Evolutionary conservation across 805 yeast genomes (phyloP), one percentile per base, ranked within the genome.

Genomic region (Wickerhamomyces xylosicus): DNA sequence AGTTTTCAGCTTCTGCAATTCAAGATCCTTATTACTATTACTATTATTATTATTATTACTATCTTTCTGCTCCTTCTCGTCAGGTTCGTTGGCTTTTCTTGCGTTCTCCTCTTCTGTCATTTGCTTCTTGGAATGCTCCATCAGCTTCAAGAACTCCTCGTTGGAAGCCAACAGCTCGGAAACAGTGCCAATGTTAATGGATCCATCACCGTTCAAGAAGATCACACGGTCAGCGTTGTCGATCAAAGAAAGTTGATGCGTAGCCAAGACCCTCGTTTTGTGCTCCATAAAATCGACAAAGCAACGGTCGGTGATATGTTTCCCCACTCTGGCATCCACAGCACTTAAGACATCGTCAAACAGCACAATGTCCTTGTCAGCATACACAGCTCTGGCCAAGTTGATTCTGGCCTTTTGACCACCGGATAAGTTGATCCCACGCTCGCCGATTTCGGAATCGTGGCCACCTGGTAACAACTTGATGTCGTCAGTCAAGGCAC

Each of bases 361-460:
- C 40, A 81, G 53, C 16, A 77, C 60, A n/a, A 79, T 76, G 42
- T 79, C 82, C 17, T 67, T 69, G 22, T 74, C 62, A 3, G 77
- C 71, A 49, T 81, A 81, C 2, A 79, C 81, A 1, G 87, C 78
- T 53, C 89, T 66, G 6, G 89, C 89, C 42, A 81, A 60, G 47
- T 73, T 69, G 38, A 81, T 66, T 50, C 90, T 66, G 0, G 87
- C 86, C 61, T 82, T 81, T 51, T 81, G 90, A 33, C 90, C 90
- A 36, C 90, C 90, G 16, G 85, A 77, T 19, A 81, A 60, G 0
- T 86, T 79, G 42, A 81, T 74, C 47, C 90, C 90, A 52, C 80
- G 66, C 54, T 81, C 89, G 39, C 90, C 90, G 44, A 81, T 78
- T 52, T 78, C 79, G 1, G 87, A 79, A 29, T 59, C 46, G 48